Percentiles rank a stretch among this genome's conserved stretches.
Evolutionary conservation across 208 protist species (phyloP).

Genomic region (Porcisia hertigi): DNA sequence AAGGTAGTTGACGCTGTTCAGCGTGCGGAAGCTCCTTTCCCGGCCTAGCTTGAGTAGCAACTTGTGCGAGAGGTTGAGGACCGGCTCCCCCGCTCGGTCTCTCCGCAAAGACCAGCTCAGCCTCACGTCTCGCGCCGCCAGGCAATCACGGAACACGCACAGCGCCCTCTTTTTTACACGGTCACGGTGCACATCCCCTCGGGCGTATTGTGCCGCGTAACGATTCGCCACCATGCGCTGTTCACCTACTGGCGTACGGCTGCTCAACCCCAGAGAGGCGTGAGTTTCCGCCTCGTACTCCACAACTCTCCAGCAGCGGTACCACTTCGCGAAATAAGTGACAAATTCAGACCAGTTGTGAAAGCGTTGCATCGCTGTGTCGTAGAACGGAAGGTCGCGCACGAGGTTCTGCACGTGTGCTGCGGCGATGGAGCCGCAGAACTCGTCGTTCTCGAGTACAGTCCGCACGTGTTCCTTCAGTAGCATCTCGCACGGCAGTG

Average conservation of each 20-base stretch:
- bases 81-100: slow-evolving; percentile 5
- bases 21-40: slow-evolving; percentile 40
- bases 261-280: slow-evolving; percentile 42
- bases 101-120: not conserved
- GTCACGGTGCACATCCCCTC: slow-evolving; percentile 53
- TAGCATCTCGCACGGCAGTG: slow-evolving; percentile 59
- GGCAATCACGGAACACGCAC: slow-evolving; percentile 33
- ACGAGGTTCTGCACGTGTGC: slow-evolving; percentile 79
- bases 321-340: slow-evolving; percentile 36
- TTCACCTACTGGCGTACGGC: slow-evolving; percentile 43
- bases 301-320: slow-evolving; percentile 47
- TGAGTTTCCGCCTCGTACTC: slow-evolving; percentile 47
- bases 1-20: slow-evolving; percentile 68
- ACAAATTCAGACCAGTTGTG: slow-evolving; percentile 64
- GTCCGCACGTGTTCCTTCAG: slow-evolving; percentile 67
- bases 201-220: slow-evolving; percentile 27
- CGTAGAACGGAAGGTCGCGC: slow-evolving; percentile 68
- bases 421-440: slow-evolving; percentile 59
- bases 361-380: slow-evolving; percentile 46
- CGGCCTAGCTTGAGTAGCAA: slow-evolving; percentile 13
- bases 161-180: slow-evolving; percentile 43
- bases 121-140: slow-evolving; percentile 10
- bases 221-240: slow-evolving; percentile 57
- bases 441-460: slow-evolving; percentile 74
- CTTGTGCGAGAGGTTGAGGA: slow-evolving; percentile 10